phyloP scores from a whole-genome alignment of 768 basidiomycete species.

The Tricholoma sp. region DNA sequence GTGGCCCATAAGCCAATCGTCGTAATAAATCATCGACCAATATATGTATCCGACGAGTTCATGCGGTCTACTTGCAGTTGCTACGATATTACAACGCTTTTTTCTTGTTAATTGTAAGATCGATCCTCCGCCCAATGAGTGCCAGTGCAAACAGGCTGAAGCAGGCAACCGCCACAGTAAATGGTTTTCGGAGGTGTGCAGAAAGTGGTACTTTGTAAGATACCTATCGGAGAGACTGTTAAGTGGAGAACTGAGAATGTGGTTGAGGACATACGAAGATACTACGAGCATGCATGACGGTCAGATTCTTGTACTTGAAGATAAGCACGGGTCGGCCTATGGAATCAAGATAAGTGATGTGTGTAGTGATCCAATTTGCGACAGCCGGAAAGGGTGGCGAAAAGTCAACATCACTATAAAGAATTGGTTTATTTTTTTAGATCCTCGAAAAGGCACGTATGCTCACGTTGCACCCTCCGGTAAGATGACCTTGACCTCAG shows the following conservation, averaged over 20 bases:
- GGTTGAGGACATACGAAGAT: constrained; percentile 66
- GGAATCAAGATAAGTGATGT: constrained; percentile 89
- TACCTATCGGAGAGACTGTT: constrained; percentile 45
- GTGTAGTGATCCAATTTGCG: constrained; percentile 54
- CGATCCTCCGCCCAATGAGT: constrained; percentile 38
- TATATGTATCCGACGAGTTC: constrained; percentile 9
- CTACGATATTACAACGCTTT: constrained; percentile 24
- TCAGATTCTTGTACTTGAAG: constrained; percentile 68
- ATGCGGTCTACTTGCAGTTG: constrained; percentile 1
- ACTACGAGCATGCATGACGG: constrained; percentile 70
- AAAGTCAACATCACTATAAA: constrained; percentile 68
- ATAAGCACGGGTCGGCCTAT: constrained; percentile 77
- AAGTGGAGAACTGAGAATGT: neutral
- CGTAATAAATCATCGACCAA: neutral
- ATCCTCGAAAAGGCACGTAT: neutral
- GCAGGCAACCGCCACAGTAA: constrained; percentile 71
- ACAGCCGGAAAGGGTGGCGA: constrained; percentile 74
- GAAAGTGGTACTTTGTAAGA: constrained; percentile 78
- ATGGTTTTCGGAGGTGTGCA: constrained; percentile 84
- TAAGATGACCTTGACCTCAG: constrained; percentile 72
- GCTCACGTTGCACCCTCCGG: constrained; percentile 96
- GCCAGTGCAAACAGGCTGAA: constrained; percentile 57
- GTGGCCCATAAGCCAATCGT: too few species aligned
- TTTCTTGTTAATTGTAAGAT: constrained; percentile 44
- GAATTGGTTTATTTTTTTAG: constrained; percentile 2